Evolutionary conservation across 2,329 filamentous ascomycete genomes (phyloP), one percentile per base, ranked within the genome.

Genomic region (Colletotrichum sp.): DNA sequence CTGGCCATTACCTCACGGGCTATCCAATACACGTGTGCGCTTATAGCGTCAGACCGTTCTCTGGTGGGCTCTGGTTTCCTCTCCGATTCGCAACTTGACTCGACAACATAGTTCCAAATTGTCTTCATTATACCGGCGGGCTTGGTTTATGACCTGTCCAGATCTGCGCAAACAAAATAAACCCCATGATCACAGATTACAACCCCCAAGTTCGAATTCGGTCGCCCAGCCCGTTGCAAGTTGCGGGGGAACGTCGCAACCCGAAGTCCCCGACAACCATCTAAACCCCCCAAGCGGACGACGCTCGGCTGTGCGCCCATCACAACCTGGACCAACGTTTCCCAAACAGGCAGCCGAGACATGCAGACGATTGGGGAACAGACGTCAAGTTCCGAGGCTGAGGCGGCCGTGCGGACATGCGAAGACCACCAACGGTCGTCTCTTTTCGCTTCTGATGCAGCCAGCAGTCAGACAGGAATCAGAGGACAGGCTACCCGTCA

Each of bases 171-270:
- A 12, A 32, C 61, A 9, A 16, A 14, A 39, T 16, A 32, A 28
- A 72, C 52, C 55, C 52, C 32, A 68, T 21, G 36, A 61, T 36
- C 52, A 55, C 18, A 43, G 18, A 32, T 10, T 10, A 34, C 64
- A 39, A 57, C 36, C n/a, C 39, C n/a, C 34, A 26, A 63, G 18
- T 16, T 65, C 61, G 10, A 63, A 72, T 57, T 34, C 26, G 63
- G 68, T n/a, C 21, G 14, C 32, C 55, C 18, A 61, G 67, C 26
- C 72, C 72, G 67, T 34, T 12, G n/a, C 30, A 48, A 60, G 60
- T 74, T 64, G 71, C 66, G 71, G 57, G 39, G 64, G 43, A 34
- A 48, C 32, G 63, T 72, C 48, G 72, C 63, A 57, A 63, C n/a
- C 39, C 69, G 24, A 55, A 21, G 43, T 39, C 39, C 28, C 39